Base-by-base conservation (phyloP, 75 land plant species). In the Gnetum montanum region DNA sequence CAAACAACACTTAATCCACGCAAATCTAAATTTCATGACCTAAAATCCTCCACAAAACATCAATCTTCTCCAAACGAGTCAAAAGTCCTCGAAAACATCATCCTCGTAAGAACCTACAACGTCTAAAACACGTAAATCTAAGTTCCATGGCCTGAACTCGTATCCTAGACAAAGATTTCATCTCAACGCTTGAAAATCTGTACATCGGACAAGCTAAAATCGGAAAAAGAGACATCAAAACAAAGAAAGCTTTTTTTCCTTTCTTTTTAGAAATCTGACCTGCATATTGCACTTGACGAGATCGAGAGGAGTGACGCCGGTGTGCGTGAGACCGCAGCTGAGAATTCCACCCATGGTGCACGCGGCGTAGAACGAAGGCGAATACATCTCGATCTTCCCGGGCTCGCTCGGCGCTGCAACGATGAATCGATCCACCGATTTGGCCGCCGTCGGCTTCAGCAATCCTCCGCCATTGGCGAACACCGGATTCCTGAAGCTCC, bases 261-360 rank as follows among this genome's bases (percentile, higher is more conserved):
- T n/a, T 40, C 10, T 40, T 13, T 40, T 12, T 33, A 13, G 44
- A 23, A 38, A 46, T 27, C 58, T 16, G 8, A 90, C 96, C 96
- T 90, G 96, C 91, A 90, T 90, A 59, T 90, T 86, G 57, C 96
- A 90, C 53, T 90, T 90, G 66, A 90, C 95, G 44, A 92, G 71
- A 58, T 92, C 98, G 15, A 92, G 77, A 43, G 98, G 97, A 8
- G 94, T 92, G 60, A 90, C 91, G 24, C 74, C 66, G 70, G 70
- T 86, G 59, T 90, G 96, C 27, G 96, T 90, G 54, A 86, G 76
- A 36, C 92, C 96, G 45, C 96, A 90, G 63, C 92, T 80, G 46
- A 81, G 67, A 41, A 77, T 86, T 23, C 96, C 96, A 4, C 92
- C 96, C 41, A 56, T 62, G 12, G 96, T 81, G 64, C 96, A 86